These are phyloP conservation scores for Tuber magnatum DNA, from an alignment of 495 filamentous ascomycete genomes.

Conservation along the genomic window DNA sequence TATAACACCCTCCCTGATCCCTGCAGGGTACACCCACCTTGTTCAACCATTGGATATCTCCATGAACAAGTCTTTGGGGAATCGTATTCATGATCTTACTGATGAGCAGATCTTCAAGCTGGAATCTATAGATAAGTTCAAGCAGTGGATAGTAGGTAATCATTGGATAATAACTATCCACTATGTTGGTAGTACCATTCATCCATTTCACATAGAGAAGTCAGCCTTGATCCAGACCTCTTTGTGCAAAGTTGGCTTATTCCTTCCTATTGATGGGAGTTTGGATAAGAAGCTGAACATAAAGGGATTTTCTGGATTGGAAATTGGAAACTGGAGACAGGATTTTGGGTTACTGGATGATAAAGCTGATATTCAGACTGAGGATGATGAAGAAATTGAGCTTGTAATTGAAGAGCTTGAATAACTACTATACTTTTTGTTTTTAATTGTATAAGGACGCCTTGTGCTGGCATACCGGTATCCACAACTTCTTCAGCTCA, in stretches of 20 bases:
- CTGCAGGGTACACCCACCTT: background rate
- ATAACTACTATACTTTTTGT: no score
- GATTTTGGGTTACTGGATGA: no score
- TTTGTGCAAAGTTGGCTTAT: background rate
- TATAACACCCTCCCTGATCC: no score
- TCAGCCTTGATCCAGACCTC: background rate
- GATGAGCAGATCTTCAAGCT: constrained; percentile 1
- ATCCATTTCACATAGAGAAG: constrained; percentile 3
- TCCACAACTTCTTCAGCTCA: no score
- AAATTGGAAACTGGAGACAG: no score
- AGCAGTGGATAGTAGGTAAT: constrained; percentile 2
- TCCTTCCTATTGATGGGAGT: background rate
- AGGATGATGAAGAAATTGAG: no score
- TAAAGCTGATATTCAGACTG: no score
- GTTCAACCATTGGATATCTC: constrained; percentile 13
- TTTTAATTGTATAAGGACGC: no score
- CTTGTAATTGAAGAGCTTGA: no score
- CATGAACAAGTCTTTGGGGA: background rate
- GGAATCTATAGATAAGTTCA: background rate
- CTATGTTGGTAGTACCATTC: constrained; percentile 10
- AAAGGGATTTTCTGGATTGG: background rate
- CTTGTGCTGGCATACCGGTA: no score
- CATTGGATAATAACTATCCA: background rate
- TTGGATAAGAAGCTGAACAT: no score
- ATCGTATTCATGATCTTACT: background rate